Evolutionary conservation across 371 early-diverging fungal species (phyloP).

Genomic region (Gilbertella persicaria): DNA sequence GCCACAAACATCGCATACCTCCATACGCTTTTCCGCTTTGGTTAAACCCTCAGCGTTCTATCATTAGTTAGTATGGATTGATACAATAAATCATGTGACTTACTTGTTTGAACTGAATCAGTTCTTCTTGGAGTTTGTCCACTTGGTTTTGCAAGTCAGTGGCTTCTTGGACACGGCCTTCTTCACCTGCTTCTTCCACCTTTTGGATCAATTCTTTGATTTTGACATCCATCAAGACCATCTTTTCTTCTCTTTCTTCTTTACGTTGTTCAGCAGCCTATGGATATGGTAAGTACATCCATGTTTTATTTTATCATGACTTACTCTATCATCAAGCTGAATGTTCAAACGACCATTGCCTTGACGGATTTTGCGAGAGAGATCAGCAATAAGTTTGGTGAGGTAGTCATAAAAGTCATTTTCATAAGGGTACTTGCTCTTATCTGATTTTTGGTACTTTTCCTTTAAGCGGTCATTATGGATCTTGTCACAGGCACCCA

Average conservation of each 20-base stretch:
- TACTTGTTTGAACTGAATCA: conserved; percentile 63
- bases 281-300: neutral
- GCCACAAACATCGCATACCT: conserved; percentile 87
- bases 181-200: conserved; percentile 77
- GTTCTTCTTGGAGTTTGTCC: conserved; percentile 67
- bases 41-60: conserved; percentile 68
- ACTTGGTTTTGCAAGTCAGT: conserved; percentile 61
- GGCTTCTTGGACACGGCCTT: conserved; percentile 82
- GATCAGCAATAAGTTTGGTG: conserved; percentile 68
- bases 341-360: conserved; percentile 76
- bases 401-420: conserved; percentile 74
- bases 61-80: conserved; percentile 15
- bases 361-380: conserved; percentile 75
- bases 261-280: conserved; percentile 66
- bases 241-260: conserved; percentile 83
- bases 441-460: conserved; percentile 74
- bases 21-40: conserved; percentile 77
- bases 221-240: conserved; percentile 81
- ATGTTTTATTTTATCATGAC: conserved; percentile 8
- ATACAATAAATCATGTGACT: neutral
- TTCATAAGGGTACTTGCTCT: conserved; percentile 74
- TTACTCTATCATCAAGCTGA: conserved; percentile 73
- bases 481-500: conserved; percentile 74
- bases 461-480: conserved; percentile 83
- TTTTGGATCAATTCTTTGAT: conserved; percentile 73